Evolutionary conservation across 2,329 filamentous ascomycete genomes (phyloP), one percentile per base, ranked within the genome.

Genomic region (Xylariaceae sp.): DNA sequence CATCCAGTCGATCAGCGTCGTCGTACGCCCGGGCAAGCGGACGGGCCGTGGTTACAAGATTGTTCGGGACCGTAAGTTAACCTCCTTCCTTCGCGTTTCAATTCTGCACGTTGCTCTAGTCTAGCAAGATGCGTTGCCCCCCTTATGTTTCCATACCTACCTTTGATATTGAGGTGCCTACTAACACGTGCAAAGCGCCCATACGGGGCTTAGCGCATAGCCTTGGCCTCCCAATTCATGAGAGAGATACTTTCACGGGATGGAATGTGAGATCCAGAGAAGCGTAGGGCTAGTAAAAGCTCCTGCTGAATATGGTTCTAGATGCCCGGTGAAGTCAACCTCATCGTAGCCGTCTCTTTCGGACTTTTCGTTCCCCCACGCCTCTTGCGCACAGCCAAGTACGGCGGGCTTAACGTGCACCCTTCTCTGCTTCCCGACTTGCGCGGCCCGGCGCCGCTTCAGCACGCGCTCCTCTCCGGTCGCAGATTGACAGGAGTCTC

Each of bases 291-390:
- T 6, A 63, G 8, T 16, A n/a, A 9, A 6, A 36, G 8, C 33
- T 31, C 33, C 16, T 6, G 16, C 33, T 36, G n/a, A 36, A 7
- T 6, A 16, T 31, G 6, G 16, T 4, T 17, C 9, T 34, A 88
- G 81, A 81, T 87, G 29, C 87, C 88, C 0, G 68, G 71, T 39
- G 69, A 78, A 3, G 86, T 87, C 64, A 92, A 97, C 72, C 79
- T 99, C 56, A 83, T 99, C 65, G 80, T 98, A 41, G 93, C 93
- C 44, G 95, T 98, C 4, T 98, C 95, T 0, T 99, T 98, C 75
- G 95, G 95, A 3, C 82, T 96, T 6, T 89, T 97, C 60, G 87
- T 99, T 1, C 95, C 95, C 0, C 81, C 83, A 0, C 82, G 91
- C 4, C 85, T 98, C 14, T 79, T 99, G 19, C 77, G 78, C 19